phyloP scores from a whole-genome alignment of 495 filamentous ascomycete species.

The Aspergillus ostianus region DNA sequence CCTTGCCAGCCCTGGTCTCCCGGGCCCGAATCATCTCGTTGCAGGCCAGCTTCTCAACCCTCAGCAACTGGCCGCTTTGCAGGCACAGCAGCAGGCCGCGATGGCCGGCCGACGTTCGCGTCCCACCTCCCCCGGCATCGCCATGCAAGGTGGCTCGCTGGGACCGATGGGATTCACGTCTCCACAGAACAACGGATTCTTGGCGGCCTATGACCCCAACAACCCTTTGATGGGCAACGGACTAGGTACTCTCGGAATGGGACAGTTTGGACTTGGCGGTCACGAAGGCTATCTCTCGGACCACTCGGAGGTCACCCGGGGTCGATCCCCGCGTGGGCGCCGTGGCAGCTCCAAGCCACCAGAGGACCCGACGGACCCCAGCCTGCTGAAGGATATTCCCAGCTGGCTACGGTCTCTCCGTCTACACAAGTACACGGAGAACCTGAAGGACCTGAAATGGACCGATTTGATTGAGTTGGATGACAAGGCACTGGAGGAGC shows the following conservation, averaged over 20 bases:
- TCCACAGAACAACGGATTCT: slow-evolving; percentile 92
- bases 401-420: slow-evolving; percentile 92
- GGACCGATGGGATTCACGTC: slow-evolving; percentile 76
- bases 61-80: slow-evolving; percentile 83
- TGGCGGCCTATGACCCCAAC: slow-evolving; percentile 79
- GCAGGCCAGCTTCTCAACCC: slow-evolving; percentile 81
- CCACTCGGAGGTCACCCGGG: slow-evolving; percentile 84
- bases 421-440: slow-evolving; percentile 98
- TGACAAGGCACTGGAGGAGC: slow-evolving; percentile 89
- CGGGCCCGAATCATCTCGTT: slow-evolving; percentile 69
- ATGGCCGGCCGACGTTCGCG: slow-evolving; percentile 82
- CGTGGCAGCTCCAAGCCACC: slow-evolving; percentile 96
- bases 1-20: slow-evolving; percentile 50
- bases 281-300: slow-evolving; percentile 92
- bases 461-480: slow-evolving; percentile 88
- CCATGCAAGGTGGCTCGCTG: slow-evolving; percentile 68
- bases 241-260: slow-evolving; percentile 67
- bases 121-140: slow-evolving; percentile 86
- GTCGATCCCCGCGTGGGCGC: slow-evolving; percentile 87
- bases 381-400: slow-evolving; percentile 90
- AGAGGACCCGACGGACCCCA: slow-evolving; percentile 92
- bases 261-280: slow-evolving; percentile 68
- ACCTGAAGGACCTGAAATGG: slow-evolving; percentile 96
- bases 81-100: slow-evolving; percentile 77
- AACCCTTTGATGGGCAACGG: slow-evolving; percentile 73